These are phyloP conservation scores for Suhomyces pyralidae DNA, from an alignment of 805 yeast species.

Conservation along the genomic window DNA sequence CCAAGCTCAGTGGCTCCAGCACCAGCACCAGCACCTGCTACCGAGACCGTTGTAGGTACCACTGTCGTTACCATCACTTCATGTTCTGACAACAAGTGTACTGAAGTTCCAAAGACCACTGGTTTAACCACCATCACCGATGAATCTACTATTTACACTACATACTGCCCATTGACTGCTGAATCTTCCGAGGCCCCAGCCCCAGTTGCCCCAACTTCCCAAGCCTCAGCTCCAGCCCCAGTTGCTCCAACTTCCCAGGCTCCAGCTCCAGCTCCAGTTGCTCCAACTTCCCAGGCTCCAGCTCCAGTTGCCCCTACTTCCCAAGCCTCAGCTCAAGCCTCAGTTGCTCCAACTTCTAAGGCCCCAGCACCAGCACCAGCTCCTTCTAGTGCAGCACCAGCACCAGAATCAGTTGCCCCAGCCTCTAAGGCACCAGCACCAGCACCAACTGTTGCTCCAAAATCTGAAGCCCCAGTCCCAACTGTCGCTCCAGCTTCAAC, in stretches of 20 bases:
- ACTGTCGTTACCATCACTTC: conserved; percentile 27
- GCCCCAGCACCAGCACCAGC: background rate
- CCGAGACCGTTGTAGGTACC: conserved; percentile 13
- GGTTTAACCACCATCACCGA: conserved; percentile 23
- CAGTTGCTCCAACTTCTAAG: conserved; percentile 3
- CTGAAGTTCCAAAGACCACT: conserved; percentile 19
- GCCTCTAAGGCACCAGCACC: conserved; percentile 9
- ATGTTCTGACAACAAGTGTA: conserved; percentile 25
- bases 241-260: conserved; percentile 9
- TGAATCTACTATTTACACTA: conserved; percentile 18
- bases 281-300: conserved; percentile 7
- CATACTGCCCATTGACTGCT: conserved; percentile 19
- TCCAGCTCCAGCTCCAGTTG: conserved; percentile 6
- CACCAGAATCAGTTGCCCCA: conserved; percentile 2
- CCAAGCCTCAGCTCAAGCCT: conserved; percentile 9
- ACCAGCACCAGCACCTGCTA: conserved; percentile 13
- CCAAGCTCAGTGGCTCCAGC: conserved; percentile 10
- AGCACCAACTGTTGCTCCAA: conserved; percentile 9
- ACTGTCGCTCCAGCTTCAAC: conserved; percentile 11
- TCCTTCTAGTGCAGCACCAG: background rate
- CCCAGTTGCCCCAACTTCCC: conserved; percentile 6
- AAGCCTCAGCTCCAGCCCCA: conserved; percentile 3
- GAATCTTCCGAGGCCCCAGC: conserved; percentile 20
- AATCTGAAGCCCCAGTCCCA: conserved; percentile 12
- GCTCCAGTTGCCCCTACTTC: conserved; percentile 13